Percentiles rank a stretch among this genome's conserved stretches.
Evolutionary conservation across 129 eudicot species (phyloP).

Genomic region (Cynara cardunculus): DNA sequence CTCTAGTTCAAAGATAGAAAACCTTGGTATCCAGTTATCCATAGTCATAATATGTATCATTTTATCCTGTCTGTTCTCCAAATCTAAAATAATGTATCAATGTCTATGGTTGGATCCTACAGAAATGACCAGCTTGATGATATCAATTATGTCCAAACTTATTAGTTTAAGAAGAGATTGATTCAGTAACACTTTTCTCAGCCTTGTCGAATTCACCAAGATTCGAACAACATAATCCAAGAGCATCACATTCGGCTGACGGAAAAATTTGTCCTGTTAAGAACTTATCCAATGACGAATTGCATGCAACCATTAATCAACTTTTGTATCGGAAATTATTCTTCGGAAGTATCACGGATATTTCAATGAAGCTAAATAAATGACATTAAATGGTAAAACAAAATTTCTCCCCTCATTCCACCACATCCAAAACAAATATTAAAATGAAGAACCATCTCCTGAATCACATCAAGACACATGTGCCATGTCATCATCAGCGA

Average conservation of each 20-base stretch:
- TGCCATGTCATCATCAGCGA: conserved; percentile 1
- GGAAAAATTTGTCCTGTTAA: not conserved
- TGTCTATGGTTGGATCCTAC: not conserved
- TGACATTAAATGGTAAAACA: not conserved
- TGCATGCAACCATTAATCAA: not conserved
- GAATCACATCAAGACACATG: conserved; percentile 3
- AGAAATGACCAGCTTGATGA: not conserved
- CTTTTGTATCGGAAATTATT: not conserved
- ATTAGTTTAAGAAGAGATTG: not conserved
- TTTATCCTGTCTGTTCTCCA: not conserved
- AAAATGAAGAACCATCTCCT: not conserved
- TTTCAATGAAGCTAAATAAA: not conserved
- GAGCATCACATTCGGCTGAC: conserved; percentile 14
- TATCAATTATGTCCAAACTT: not conserved
- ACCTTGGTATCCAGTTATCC: not conserved
- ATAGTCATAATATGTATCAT: not conserved
- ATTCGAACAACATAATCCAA: conserved; percentile 10
- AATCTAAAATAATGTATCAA: not conserved
- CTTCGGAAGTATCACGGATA: conserved; percentile 10
- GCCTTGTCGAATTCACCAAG: conserved; percentile 11
- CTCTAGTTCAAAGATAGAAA: not conserved
- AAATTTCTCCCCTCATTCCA: not conserved
- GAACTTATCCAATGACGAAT: not conserved
- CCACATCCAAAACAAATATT: not conserved
- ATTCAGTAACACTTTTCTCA: not conserved